These are phyloP conservation scores for Coemansia sp. DNA, from an alignment of 192 early-diverging fungal species.

Conservation along the genomic window DNA sequence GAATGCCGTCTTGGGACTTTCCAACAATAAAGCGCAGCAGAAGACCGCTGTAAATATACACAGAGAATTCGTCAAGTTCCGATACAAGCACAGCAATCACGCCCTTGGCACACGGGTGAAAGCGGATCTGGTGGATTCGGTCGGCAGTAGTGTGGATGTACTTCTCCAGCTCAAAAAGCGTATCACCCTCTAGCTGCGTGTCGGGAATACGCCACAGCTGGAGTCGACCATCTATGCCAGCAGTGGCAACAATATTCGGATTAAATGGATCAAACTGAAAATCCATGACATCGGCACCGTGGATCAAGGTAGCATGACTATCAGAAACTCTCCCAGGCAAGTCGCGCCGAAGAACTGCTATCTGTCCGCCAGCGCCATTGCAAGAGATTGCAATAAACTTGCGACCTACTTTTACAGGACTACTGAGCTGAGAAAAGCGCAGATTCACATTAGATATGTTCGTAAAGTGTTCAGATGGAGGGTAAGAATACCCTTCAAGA, in stretches of 20 bases:
- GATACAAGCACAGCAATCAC: slow-evolving; percentile 36
- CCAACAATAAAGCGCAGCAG: slow-evolving; percentile 32
- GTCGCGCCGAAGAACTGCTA: slow-evolving; percentile 65
- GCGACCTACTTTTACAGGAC: slow-evolving; percentile 50
- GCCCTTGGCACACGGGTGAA: slow-evolving; percentile 35
- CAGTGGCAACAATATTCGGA: slow-evolving; percentile 36
- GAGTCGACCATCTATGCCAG: slow-evolving; percentile 33
- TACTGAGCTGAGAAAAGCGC: slow-evolving; percentile 38
- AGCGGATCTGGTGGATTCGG: slow-evolving; percentile 39
- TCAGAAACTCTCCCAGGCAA: slow-evolving; percentile 63
- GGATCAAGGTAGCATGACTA: slow-evolving; percentile 28
- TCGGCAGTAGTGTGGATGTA: slow-evolving; percentile 40
- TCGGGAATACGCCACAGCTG: slow-evolving; percentile 51
- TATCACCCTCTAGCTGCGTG: slow-evolving; percentile 14
- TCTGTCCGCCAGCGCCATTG: slow-evolving; percentile 74
- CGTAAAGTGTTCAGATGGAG: slow-evolving; percentile 64
- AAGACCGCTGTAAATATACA: slow-evolving; percentile 42
- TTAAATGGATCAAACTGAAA: slow-evolving; percentile 79
- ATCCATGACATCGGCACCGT: slow-evolving; percentile 59
- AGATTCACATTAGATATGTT: slow-evolving; percentile 52
- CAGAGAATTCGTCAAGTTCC: slow-evolving; percentile 19
- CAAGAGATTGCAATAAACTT: slow-evolving; percentile 72
- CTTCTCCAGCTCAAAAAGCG: slow-evolving; percentile 41
- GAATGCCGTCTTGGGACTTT: slow-evolving; percentile 31
- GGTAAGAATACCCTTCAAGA: slow-evolving; percentile 58